Conservation (phyloP, 1,284 basidiomycete genomes). For the Amylostereum areolatum region DNA sequence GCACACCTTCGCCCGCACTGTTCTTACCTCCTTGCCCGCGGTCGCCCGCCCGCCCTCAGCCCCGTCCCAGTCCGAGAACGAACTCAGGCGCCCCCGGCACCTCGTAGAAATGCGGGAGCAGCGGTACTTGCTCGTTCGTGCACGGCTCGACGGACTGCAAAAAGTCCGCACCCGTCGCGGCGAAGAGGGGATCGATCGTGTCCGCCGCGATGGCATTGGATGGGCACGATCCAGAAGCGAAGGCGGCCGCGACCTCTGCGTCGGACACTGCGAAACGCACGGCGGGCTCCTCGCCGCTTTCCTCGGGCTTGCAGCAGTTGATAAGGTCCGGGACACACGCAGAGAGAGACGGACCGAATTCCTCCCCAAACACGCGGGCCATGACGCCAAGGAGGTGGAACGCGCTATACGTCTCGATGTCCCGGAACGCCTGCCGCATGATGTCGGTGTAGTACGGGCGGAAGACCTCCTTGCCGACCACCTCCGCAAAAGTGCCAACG, state of each 20-base stretch:
- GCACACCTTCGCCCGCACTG: too few species aligned
- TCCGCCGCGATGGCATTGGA: conserved; percentile 88
- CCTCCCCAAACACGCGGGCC: conserved; percentile 95
- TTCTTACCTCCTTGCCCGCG: too few species aligned
- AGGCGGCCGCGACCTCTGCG: conserved; percentile 47
- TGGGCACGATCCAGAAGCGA: conserved; percentile 70
- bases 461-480: conserved; percentile 93
- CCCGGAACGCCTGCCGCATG: conserved; percentile 95
- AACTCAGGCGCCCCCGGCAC: too few species aligned
- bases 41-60: too few species aligned
- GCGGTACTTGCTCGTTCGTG: conserved; percentile 76
- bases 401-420: conserved; percentile 86
- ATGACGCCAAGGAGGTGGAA: conserved; percentile 93
- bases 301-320: conserved; percentile 80
- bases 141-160: conserved; percentile 82
- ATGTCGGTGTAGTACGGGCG: conserved; percentile 92
- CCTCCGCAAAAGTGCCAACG: conserved; percentile 96
- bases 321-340: conserved; percentile 86
- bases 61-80: too few species aligned
- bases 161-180: conserved; percentile 80
- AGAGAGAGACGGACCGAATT: conserved; percentile 86
- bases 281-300: conserved; percentile 62
- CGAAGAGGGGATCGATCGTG: conserved; percentile 90
- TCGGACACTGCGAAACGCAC: conserved; percentile 41
- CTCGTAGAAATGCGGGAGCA: conserved; percentile 94